Conservation (phyloP, 345 rosid species). For the Salix dunnii region DNA sequence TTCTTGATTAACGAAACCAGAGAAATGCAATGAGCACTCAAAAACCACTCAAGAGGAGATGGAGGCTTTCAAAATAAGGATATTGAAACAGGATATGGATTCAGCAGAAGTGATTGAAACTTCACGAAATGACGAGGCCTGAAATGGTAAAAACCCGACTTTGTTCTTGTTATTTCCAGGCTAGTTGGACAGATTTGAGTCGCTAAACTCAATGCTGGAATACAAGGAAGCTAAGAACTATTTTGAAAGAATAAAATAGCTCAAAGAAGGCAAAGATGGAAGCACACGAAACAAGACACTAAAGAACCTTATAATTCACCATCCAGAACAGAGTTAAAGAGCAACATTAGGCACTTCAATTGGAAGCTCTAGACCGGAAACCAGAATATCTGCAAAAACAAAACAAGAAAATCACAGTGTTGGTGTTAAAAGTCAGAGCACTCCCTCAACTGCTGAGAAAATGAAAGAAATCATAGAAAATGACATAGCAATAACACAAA, state of each 20-base stretch:
- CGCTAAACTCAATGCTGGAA: neutral
- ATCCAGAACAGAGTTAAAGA: neutral
- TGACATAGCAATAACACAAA: neutral
- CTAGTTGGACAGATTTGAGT: neutral
- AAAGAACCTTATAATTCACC: conserved; percentile 6
- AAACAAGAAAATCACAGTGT: conserved; percentile 15
- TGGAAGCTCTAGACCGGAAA: conserved; percentile 16
- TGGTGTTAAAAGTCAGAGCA: neutral
- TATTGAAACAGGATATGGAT: conserved; percentile 2
- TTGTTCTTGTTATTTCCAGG: neutral
- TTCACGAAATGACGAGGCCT: neutral
- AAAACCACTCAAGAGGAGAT: neutral
- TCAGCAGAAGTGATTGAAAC: neutral
- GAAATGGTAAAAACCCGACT: neutral
- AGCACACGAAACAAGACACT: conserved; percentile 6
- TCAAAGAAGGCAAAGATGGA: neutral
- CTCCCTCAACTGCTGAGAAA: conserved; percentile 7
- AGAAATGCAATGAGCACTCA: neutral
- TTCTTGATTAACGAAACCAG: conserved; percentile 13
- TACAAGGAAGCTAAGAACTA: conserved; percentile 6
- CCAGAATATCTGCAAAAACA: conserved; percentile 34
- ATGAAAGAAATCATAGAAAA: conserved; percentile 15
- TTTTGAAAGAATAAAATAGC: neutral
- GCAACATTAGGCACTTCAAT: neutral
- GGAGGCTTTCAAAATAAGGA: conserved; percentile 12